Conservation (phyloP, 331 rosid genomes). For the Quercus tomentella region DNA sequence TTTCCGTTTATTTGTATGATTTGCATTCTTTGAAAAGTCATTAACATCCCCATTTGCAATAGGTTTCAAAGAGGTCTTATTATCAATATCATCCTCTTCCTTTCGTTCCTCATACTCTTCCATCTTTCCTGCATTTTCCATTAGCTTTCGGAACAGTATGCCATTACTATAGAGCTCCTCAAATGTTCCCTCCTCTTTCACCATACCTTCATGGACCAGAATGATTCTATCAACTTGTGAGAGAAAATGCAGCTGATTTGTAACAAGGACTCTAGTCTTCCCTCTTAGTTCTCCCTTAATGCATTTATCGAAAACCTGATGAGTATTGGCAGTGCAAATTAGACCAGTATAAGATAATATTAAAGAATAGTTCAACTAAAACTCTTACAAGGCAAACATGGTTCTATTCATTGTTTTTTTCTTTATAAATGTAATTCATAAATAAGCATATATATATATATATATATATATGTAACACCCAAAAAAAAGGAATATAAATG, state of each 20-base stretch:
- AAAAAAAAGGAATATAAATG: background rate
- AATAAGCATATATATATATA: background rate
- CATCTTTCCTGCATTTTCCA: slow-evolving; percentile 94
- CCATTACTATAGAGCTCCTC: slow-evolving; percentile 70
- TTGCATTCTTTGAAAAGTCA: slow-evolving; percentile 38
- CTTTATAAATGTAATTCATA: background rate
- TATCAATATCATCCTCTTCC: slow-evolving; percentile 19
- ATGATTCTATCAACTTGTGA: slow-evolving; percentile 76
- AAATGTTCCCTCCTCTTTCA: slow-evolving; percentile 81
- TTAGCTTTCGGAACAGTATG: slow-evolving; percentile 67
- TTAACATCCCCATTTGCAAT: slow-evolving; percentile 26
- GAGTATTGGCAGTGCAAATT: background rate
- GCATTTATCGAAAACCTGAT: slow-evolving; percentile 76
- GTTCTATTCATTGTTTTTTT: background rate
- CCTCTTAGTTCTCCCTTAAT: slow-evolving; percentile 78
- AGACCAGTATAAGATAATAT: background rate
- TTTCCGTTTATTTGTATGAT: slow-evolving; percentile 41
- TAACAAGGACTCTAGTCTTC: slow-evolving; percentile 84
- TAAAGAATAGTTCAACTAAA: background rate
- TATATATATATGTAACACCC: background rate
- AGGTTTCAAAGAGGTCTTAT: slow-evolving; percentile 23
- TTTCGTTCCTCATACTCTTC: slow-evolving; percentile 48
- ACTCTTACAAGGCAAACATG: background rate
- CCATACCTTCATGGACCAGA: slow-evolving; percentile 57
- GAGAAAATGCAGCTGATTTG: slow-evolving; percentile 93